Percentiles rank a stretch among this genome's conserved stretches.
Evolutionary conservation across 139 green algal genomes (phyloP).

Genomic region (Picocystis salinarum): DNA sequence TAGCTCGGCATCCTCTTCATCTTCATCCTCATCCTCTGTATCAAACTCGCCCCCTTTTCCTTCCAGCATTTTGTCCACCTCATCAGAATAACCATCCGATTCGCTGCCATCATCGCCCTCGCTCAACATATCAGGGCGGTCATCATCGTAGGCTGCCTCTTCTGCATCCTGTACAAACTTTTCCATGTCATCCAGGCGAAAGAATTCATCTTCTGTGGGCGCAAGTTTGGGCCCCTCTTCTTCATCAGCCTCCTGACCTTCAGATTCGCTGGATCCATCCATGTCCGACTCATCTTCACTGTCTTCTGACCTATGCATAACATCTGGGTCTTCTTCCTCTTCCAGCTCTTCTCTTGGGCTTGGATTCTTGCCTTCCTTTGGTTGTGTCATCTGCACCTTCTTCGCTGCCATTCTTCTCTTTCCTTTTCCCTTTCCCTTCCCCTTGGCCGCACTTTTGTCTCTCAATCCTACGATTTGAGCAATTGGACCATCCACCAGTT

Average conservation of each 20-base stretch:
- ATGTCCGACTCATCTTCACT: neutral
- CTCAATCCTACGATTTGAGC: neutral
- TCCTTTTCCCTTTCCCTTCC: constrained; percentile 1
- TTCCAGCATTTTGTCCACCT: constrained; percentile 7
- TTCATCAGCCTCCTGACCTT: neutral
- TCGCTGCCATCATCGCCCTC: constrained; percentile 1
- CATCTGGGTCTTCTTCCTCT: constrained; percentile 1
- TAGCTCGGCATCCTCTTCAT: constrained; percentile 7
- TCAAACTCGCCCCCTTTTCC: constrained; percentile 7
- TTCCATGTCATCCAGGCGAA: constrained; percentile 71
- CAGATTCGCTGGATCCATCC: too few species aligned
- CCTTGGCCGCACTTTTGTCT: neutral
- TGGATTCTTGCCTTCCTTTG: neutral
- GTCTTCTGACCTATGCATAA: neutral
- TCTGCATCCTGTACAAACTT: constrained; percentile 68
- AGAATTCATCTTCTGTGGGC: constrained; percentile 44
- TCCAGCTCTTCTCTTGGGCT: constrained; percentile 3
- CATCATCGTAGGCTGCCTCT: constrained; percentile 8
- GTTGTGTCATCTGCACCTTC: constrained; percentile 1
- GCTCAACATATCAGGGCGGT: neutral
- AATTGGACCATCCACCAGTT: too few species aligned
- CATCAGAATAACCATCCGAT: constrained; percentile 8
- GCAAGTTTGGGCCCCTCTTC: neutral
- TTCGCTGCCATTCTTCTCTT: constrained; percentile 2
- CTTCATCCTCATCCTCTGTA: constrained; percentile 10